Percentiles rank a stretch among this genome's conserved stretches.
These are phyloP conservation scores for Hypoxylon sp. DNA, from an alignment of 2,329 filamentous ascomycete genomes.

Conservation along the genomic window DNA sequence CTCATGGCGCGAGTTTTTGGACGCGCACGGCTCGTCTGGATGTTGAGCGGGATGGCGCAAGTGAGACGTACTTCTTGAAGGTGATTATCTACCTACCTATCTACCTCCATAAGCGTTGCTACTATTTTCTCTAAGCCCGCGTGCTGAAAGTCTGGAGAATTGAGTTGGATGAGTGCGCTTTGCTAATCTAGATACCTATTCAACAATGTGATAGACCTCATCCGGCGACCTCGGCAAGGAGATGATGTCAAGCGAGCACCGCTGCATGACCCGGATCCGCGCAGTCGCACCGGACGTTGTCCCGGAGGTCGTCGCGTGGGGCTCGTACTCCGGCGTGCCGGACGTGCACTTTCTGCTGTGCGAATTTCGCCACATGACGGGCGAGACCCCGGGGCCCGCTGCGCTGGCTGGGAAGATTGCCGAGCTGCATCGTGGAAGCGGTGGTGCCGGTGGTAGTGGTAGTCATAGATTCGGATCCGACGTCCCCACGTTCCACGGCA, in stretches of 20 bases:
- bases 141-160: no score
- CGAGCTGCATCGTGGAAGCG: slow-evolving; percentile 19
- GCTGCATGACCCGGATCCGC: slow-evolving; percentile 22
- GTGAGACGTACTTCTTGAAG: slow-evolving; percentile 32
- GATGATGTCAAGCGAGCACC: slow-evolving; percentile 31
- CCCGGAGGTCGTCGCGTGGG: slow-evolving; percentile 24
- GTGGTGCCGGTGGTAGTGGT: background rate
- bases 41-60: slow-evolving; percentile 3
- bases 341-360: slow-evolving; percentile 34
- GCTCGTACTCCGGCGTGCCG: slow-evolving; percentile 21
- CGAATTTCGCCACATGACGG: slow-evolving; percentile 34
- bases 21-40: slow-evolving; percentile 37
- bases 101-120: no score
- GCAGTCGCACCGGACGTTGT: slow-evolving; percentile 14
- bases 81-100: slow-evolving; percentile 3
- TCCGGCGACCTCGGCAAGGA: slow-evolving; percentile 19
- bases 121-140: no score
- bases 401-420: slow-evolving; percentile 19
- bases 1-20: slow-evolving; percentile 36
- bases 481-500: slow-evolving; percentile 32
- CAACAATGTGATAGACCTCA: slow-evolving; percentile 14
- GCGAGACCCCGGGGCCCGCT: slow-evolving; percentile 4
- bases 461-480: slow-evolving; percentile 31
- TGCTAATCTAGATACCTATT: no score
- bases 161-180: no score